These are phyloP conservation scores for Persicaria maculosa DNA, from an alignment of 148 eudicot species.

Conservation along the genomic window DNA sequence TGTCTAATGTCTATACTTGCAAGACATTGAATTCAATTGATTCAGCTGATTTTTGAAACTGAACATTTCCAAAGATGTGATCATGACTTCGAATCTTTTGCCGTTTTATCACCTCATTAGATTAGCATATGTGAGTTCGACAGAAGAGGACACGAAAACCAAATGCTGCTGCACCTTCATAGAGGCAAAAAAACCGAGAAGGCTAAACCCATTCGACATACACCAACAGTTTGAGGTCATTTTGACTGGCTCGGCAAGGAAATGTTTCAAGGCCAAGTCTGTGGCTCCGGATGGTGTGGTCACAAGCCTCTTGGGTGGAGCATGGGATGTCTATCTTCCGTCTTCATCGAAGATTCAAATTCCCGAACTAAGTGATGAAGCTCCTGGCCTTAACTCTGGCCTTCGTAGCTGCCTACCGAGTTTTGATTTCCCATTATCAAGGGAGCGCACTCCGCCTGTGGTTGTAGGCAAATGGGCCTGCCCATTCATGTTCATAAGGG, in stretches of 20 bases:
- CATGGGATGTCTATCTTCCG: conserved; percentile 24
- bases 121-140: not conserved
- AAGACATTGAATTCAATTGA: no score
- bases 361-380: conserved; percentile 19
- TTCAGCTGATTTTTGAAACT: no score
- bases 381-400: conserved; percentile 35
- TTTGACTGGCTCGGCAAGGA: conserved; percentile 1
- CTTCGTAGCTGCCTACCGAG: conserved; percentile 42
- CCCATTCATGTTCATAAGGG: conserved; percentile 32
- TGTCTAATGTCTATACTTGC: no score
- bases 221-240: conserved; percentile 52
- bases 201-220: conserved; percentile 35
- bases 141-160: not conserved
- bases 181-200: conserved; percentile 34
- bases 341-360: not conserved
- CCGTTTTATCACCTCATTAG: not conserved
- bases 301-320: conserved; percentile 37
- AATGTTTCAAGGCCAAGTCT: conserved; percentile 28
- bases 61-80: not conserved
- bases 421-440: conserved; percentile 30
- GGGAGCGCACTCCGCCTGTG: conserved; percentile 9
- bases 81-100: not conserved
- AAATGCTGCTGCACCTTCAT: conserved; percentile 22
- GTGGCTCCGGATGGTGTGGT: conserved; percentile 37
- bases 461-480: conserved; percentile 29